Percentiles rank a stretch among this genome's conserved stretches.
Evolutionary conservation across 352 stramenopile species (phyloP).

Genomic region (Phytophthora constricta): DNA sequence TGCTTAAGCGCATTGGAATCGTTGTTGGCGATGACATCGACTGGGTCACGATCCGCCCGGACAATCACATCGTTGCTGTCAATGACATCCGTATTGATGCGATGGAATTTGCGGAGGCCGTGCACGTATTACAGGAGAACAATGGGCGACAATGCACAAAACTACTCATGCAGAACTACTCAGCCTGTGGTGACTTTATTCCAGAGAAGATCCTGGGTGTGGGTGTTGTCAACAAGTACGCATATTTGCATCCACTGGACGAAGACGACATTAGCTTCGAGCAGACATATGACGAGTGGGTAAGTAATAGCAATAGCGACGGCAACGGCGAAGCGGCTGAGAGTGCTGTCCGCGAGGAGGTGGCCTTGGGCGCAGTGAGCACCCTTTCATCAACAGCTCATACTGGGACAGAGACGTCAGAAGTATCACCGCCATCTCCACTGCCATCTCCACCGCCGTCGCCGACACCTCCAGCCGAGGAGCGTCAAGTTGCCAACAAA

Average conservation of each 20-base stretch:
- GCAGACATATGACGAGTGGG: conserved; percentile 70
- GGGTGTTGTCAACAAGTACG: conserved; percentile 82
- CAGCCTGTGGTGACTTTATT: conserved; percentile 86
- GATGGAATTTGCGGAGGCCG: conserved; percentile 81
- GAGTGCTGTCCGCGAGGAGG: conserved; percentile 7
- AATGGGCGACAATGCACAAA: conserved; percentile 89
- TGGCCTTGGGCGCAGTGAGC: conserved; percentile 18
- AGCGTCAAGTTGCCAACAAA: conserved; percentile 42
- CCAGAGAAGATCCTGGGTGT: conserved; percentile 87
- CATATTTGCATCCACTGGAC: conserved; percentile 72
- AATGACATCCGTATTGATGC: conserved; percentile 88
- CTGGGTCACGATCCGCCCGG: conserved; percentile 76
- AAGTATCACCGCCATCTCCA: conserved; percentile 10
- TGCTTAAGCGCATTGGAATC: conserved; percentile 87
- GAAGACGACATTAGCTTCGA: conserved; percentile 46
- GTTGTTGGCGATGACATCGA: conserved; percentile 78
- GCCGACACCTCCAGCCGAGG: conserved; percentile 10
- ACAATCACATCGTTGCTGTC: conserved; percentile 89
- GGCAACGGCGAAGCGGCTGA: conserved; percentile 28
- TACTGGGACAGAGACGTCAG: conserved; percentile 15
- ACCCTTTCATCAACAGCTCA: conserved; percentile 27
- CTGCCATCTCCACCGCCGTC: conserved; percentile 3
- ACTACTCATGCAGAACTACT: conserved; percentile 90
- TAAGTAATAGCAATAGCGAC: conserved; percentile 44
- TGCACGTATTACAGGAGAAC: conserved; percentile 85